Percentiles rank a stretch among this genome's conserved stretches.
phyloP scores from a whole-genome alignment of 2,329 filamentous ascomycete species.

The Byssothecium circinans region DNA sequence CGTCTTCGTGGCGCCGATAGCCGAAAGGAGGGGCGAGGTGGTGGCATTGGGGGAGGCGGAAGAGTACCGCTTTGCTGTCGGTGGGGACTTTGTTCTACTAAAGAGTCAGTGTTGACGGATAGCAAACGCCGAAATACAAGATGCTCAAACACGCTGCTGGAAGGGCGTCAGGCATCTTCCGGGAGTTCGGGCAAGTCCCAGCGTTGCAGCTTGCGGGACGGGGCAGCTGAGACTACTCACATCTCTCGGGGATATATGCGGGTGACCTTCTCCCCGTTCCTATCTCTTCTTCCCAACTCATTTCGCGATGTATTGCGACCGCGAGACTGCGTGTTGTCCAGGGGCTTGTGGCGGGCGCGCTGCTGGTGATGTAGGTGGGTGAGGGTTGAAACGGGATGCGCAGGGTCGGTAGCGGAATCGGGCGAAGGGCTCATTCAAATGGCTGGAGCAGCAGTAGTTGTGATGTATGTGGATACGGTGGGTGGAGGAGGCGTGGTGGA shows the following conservation, averaged over 20 bases:
- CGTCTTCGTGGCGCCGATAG: slow-evolving; percentile 42
- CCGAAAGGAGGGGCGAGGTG: slow-evolving; percentile 43
- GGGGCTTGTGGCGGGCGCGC: slow-evolving; percentile 35
- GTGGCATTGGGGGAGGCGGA: slow-evolving; percentile 43
- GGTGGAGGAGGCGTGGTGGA: slow-evolving; percentile 5
- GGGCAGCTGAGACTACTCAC: slow-evolving; percentile 29
- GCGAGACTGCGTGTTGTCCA: slow-evolving; percentile 39
- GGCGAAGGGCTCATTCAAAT: slow-evolving; percentile 47
- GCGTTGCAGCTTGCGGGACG: background rate
- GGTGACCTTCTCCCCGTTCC: slow-evolving; percentile 41
- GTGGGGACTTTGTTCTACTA: slow-evolving; percentile 42
- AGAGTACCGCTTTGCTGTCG: slow-evolving; percentile 37
- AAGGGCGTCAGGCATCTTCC: background rate
- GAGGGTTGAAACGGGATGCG: slow-evolving; percentile 38
- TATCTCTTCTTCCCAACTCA: slow-evolving; percentile 48
- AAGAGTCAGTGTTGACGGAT: slow-evolving; percentile 13
- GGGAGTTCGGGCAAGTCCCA: slow-evolving; percentile 2
- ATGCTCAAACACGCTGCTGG: background rate
- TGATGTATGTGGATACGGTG: background rate
- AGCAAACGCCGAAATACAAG: slow-evolving; percentile 1
- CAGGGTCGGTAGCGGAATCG: slow-evolving; percentile 31
- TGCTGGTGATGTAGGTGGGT: slow-evolving; percentile 41
- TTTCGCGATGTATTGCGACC: slow-evolving; percentile 43
- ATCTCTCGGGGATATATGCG: slow-evolving; percentile 46
- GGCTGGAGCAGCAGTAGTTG: slow-evolving; percentile 12